Base-by-base conservation (phyloP, 2,329 filamentous ascomycete species). In the Botrytis cinerea region DNA sequence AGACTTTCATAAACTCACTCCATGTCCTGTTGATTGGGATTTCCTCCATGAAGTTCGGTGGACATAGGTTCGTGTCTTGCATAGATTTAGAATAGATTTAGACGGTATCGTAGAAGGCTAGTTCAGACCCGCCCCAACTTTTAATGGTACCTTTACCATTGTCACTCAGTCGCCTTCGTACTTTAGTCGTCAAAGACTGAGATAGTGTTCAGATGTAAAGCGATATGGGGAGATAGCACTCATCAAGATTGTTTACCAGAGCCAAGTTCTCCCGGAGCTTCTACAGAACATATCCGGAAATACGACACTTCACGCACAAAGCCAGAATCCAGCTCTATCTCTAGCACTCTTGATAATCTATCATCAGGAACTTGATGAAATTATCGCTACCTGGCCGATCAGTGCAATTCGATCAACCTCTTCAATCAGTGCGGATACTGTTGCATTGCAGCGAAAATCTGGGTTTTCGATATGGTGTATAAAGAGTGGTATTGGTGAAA, bases 161-260 rank as follows among this genome's bases (percentile, higher is more conserved):
- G 14, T 18, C 35, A 43, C n/a, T 1, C 6, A 28, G 1, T 43
- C 14, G n/a, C 28, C 59, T 60, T 0, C 20, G 25, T 51, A 25
- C 0, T n/a, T n/a, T n/a, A 0, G 0, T 51, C 22, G 4, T 51
- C 22, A 3, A 51, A n/a, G 0, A n/a, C 1, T 0, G 25, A n/a
- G 10, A 51, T 2, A 6, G 10, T n/a, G 2, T 20, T 32, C 0
- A 0, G n/a, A 20, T 0, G 7, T n/a, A 59, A 59, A 32, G 54
- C 54, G 2, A 59, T 18, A 59, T 28, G 5, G 8, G 28, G 28
- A 5, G 54, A 20, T 20, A 20, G n/a, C 40, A 18, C 16, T n/a
- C 3, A 6, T 32, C 14, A 6, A 28, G 7, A 0, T 63, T 32
- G 8, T 63, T 45, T 2, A 14, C 6, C 43, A 45, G 28, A 45